phyloP scores from a whole-genome alignment of 495 filamentous ascomycete species.

The Parathielavia hyrcaniae region DNA sequence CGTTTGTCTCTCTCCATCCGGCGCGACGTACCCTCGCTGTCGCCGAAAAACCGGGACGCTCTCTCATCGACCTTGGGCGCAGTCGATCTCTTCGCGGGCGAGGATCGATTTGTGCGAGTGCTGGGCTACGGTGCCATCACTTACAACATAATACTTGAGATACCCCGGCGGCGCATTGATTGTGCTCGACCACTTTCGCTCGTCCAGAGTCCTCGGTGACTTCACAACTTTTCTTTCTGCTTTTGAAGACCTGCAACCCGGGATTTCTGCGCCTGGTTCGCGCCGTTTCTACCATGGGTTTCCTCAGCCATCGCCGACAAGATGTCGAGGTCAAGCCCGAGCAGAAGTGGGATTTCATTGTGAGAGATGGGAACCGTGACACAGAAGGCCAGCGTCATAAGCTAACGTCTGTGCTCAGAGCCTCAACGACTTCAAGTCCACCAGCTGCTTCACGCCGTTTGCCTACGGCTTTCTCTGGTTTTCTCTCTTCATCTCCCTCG shows the following conservation, averaged over 20 bases:
- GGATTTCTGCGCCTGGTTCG: constrained; percentile 18
- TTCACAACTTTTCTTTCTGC: constrained; percentile 24
- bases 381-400: background rate
- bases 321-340: constrained; percentile 60
- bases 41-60: constrained; percentile 20
- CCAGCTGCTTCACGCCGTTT: constrained; percentile 65
- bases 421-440: constrained; percentile 79
- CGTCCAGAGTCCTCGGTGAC: constrained; percentile 28
- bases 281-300: constrained; percentile 56
- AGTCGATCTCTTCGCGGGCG: constrained; percentile 53
- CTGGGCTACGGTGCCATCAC: constrained; percentile 30
- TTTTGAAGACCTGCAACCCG: constrained; percentile 16
- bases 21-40: constrained; percentile 16
- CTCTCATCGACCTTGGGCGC: constrained; percentile 33
- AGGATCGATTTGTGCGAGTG: constrained; percentile 45
- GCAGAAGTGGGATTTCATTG: constrained; percentile 93
- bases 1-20: constrained; percentile 15
- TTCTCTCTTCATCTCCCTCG: constrained; percentile 68
- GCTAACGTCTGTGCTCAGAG: constrained; percentile 50
- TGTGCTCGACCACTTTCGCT: constrained; percentile 29
- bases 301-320: constrained; percentile 63
- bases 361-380: constrained; percentile 40
- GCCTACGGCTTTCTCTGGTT: constrained; percentile 83
- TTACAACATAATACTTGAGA: constrained; percentile 22
- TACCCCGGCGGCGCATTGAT: constrained; percentile 29